Evolutionary conservation across 495 filamentous ascomycete species (phyloP).

Genomic region (Trichoderma virens): DNA sequence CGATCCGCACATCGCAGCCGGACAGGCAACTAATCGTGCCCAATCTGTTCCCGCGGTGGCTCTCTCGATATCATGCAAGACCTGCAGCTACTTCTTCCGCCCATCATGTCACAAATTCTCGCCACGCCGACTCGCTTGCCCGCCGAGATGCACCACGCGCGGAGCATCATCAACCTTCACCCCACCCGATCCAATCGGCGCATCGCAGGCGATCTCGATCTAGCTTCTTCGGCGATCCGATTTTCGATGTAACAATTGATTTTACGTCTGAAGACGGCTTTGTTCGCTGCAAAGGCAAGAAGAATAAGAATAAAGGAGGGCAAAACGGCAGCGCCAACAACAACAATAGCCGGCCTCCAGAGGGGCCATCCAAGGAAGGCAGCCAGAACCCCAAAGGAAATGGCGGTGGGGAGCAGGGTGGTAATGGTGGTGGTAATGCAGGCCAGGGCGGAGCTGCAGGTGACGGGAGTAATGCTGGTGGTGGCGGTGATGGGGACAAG

Average conservation of each 20-base stretch:
- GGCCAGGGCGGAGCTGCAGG: slow-evolving; percentile 19
- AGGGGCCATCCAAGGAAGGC: background rate
- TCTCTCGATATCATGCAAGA: background rate
- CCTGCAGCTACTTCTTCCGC: background rate
- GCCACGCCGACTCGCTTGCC: slow-evolving; percentile 18
- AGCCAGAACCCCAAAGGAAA: slow-evolving; percentile 9
- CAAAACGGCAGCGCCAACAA: slow-evolving; percentile 32
- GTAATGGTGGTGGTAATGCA: slow-evolving; percentile 12
- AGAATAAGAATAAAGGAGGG: slow-evolving; percentile 38
- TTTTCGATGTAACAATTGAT: slow-evolving; percentile 30
- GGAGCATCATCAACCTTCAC: background rate
- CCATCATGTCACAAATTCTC: slow-evolving; percentile 12
- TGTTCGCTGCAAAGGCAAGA: slow-evolving; percentile 32
- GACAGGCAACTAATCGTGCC: background rate
- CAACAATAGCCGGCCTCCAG: background rate
- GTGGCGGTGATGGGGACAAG: slow-evolving; percentile 21
- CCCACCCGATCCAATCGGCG: slow-evolving; percentile 1
- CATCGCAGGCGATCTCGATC: slow-evolving; percentile 13
- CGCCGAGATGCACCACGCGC: slow-evolving; percentile 9
- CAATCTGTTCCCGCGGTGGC: background rate
- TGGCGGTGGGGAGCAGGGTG: slow-evolving; percentile 17
- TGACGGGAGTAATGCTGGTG: slow-evolving; percentile 24
- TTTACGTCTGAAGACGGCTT: slow-evolving; percentile 40
- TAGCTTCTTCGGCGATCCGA: slow-evolving; percentile 24
- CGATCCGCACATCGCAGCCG: background rate